phyloP scores from a whole-genome alignment of 148 eudicot species.

The Chenopodium berlandieri region DNA sequence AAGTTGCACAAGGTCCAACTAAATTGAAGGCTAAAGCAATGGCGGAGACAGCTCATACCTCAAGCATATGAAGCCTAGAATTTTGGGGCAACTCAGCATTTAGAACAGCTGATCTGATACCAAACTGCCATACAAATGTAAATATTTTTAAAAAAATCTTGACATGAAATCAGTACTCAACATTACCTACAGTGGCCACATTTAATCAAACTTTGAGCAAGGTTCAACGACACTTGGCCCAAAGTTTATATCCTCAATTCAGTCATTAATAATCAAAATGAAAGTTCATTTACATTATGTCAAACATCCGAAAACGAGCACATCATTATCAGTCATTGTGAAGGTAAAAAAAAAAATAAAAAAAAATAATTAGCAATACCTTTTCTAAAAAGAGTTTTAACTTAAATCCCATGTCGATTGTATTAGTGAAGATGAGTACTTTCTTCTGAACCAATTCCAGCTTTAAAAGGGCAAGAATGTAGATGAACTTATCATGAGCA shows the following conservation, averaged over 20 bases:
- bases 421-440: slow-evolving; percentile 81
- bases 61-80: slow-evolving; percentile 92
- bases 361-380: slow-evolving; percentile 41
- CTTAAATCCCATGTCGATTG: slow-evolving; percentile 80
- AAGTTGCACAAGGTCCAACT: not conserved
- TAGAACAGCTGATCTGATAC: slow-evolving; percentile 76
- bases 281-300: not conserved
- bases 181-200: not conserved
- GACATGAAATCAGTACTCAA: not conserved
- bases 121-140: slow-evolving; percentile 54
- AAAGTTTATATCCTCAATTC: not conserved
- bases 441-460: slow-evolving; percentile 86
- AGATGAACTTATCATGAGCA: slow-evolving; percentile 73
- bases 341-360: not conserved
- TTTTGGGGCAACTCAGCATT: slow-evolving; percentile 97
- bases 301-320: not conserved
- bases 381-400: slow-evolving; percentile 83
- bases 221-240: not conserved
- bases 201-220: not conserved
- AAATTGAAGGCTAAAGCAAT: not conserved
- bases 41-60: slow-evolving; percentile 44
- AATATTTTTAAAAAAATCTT: not conserved
- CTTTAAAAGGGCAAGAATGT: slow-evolving; percentile 84
- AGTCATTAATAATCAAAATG: not conserved
- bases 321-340: not conserved